Percentiles rank a stretch among this genome's conserved stretches.
phyloP scores from a whole-genome alignment of 129 eudicot genomes.

The Scalesia atractyloides region DNA sequence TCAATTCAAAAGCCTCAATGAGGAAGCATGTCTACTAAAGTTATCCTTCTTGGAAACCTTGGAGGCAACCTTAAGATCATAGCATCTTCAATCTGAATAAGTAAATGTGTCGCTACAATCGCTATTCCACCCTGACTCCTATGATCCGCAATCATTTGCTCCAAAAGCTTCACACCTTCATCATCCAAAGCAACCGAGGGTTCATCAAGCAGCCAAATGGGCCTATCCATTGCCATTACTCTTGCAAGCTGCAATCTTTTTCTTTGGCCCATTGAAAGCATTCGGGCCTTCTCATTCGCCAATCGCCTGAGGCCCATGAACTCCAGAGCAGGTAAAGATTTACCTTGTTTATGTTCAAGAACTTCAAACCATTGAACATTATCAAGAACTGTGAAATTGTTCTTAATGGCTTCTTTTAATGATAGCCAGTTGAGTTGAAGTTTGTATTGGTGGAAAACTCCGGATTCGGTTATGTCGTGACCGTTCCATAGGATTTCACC shows the following conservation, averaged over 20 bases:
- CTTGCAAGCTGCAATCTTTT: conserved; percentile 93
- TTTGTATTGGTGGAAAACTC: conserved; percentile 87
- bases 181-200: conserved; percentile 95
- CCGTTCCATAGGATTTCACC: conserved; percentile 92
- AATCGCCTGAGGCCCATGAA: conserved; percentile 90
- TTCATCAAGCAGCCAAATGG: conserved; percentile 96
- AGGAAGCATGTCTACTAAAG: conserved; percentile 72
- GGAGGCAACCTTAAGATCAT: conserved; percentile 78
- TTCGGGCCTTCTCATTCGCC: conserved; percentile 79
- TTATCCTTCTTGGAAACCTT: conserved; percentile 76
- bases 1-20: conserved; percentile 57
- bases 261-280: conserved; percentile 96
- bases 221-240: conserved; percentile 87
- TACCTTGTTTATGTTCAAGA: conserved; percentile 83
- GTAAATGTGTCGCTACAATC: conserved; percentile 86
- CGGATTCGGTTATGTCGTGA: conserved; percentile 79
- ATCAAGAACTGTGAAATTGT: conserved; percentile 75
- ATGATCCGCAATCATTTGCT: conserved; percentile 76
- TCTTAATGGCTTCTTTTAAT: conserved; percentile 82
- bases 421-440: conserved; percentile 95
- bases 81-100: conserved; percentile 69
- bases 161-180: conserved; percentile 88
- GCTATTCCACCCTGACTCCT: conserved; percentile 90
- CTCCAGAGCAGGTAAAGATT: conserved; percentile 75
- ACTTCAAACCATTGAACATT: conserved; percentile 93